phyloP scores from a whole-genome alignment of 1,139 yeast species.

The Scheffersomyces stambukii region DNA sequence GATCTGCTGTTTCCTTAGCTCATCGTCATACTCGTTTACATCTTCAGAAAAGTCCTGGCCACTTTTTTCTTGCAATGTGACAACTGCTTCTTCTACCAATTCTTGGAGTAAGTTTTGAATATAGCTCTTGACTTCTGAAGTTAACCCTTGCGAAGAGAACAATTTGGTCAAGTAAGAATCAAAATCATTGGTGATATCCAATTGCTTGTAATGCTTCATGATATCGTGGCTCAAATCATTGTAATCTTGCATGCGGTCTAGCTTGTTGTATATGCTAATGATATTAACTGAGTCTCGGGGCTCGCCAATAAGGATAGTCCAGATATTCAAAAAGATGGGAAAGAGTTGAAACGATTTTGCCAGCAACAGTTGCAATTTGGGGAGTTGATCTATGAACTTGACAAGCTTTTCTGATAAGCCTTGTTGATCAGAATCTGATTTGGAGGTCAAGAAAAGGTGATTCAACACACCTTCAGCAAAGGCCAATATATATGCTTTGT shows the following conservation, averaged over 20 bases:
- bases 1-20: constrained; percentile 13
- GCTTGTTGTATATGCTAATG: constrained; percentile 22
- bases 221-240: constrained; percentile 22
- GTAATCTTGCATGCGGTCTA: constrained; percentile 23
- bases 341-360: constrained; percentile 16
- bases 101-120: constrained; percentile 23
- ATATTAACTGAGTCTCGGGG: too few species aligned
- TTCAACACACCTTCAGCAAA: constrained; percentile 23
- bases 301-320: constrained; percentile 24
- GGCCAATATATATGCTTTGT: constrained; percentile 18
- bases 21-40: constrained; percentile 2
- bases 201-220: constrained; percentile 21
- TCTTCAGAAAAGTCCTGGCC: constrained; percentile 8
- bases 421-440: too few species aligned
- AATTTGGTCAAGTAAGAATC: constrained; percentile 15
- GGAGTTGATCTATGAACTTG: constrained; percentile 20
- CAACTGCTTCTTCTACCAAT: constrained; percentile 10
- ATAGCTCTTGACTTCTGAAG: constrained; percentile 20
- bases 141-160: constrained; percentile 12
- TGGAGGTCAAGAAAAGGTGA: constrained; percentile 16
- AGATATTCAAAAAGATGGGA: constrained; percentile 23
- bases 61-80: constrained; percentile 4
- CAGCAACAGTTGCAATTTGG: constrained; percentile 19
- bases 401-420: constrained; percentile 15
- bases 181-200: constrained; percentile 12